Evolutionary conservation across 2,329 filamentous ascomycete species (phyloP).

Genomic region (Colletotrichum lini): DNA sequence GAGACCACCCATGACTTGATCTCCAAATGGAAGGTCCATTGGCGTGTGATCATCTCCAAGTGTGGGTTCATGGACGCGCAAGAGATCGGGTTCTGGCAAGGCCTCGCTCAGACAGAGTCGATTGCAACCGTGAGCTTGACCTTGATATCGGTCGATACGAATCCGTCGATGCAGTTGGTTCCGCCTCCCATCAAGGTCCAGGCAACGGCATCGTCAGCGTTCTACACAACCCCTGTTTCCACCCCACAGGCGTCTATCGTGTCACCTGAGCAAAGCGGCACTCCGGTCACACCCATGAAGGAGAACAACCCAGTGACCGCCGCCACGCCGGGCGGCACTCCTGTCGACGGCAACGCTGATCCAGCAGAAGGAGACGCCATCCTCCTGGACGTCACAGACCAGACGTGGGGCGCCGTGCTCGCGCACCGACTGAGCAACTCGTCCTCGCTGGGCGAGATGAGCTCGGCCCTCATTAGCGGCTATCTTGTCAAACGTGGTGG

Average conservation of each 20-base stretch:
- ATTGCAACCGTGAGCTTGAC: slow-evolving; percentile 68
- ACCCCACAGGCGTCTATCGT: slow-evolving; percentile 73
- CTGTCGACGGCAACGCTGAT: slow-evolving; percentile 58
- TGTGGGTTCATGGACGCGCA: slow-evolving; percentile 76
- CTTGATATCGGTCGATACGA: slow-evolving; percentile 75
- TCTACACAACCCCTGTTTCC: slow-evolving; percentile 76
- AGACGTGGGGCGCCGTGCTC: slow-evolving; percentile 81
- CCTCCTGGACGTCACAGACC: slow-evolving; percentile 80
- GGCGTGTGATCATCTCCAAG: slow-evolving; percentile 83
- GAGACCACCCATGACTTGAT: slow-evolving; percentile 82
- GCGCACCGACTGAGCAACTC: slow-evolving; percentile 76
- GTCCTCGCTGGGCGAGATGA: slow-evolving; percentile 66
- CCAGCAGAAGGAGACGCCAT: slow-evolving; percentile 74
- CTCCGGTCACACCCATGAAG: slow-evolving; percentile 64
- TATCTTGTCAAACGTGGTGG: slow-evolving; percentile 77
- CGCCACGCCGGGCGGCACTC: slow-evolving; percentile 61
- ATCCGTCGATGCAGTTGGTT: slow-evolving; percentile 74
- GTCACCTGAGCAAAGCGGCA: slow-evolving; percentile 72
- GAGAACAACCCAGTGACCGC: slow-evolving; percentile 53
- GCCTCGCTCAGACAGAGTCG: slow-evolving; percentile 66
- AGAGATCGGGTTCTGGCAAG: slow-evolving; percentile 74
- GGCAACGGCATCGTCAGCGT: slow-evolving; percentile 58
- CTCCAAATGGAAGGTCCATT: slow-evolving; percentile 78
- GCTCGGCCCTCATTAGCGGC: slow-evolving; percentile 73
- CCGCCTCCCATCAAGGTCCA: slow-evolving; percentile 68